These are phyloP conservation scores for Heliosperma pusillum DNA, from an alignment of 148 eudicot genomes.

Conservation along the genomic window DNA sequence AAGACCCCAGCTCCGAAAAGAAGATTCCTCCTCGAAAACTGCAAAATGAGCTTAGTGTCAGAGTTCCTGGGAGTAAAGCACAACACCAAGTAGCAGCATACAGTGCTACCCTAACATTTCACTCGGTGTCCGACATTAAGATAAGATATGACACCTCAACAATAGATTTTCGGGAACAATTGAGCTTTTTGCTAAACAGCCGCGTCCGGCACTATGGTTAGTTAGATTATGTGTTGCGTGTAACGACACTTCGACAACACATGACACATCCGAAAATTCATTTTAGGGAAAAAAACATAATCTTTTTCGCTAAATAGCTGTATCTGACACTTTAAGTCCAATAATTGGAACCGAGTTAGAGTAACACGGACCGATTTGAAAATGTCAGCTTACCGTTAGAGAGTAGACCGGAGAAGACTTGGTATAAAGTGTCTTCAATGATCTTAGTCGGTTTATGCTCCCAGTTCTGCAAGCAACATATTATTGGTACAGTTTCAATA, in stretches of 20 bases:
- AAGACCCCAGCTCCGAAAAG: conserved; percentile 80
- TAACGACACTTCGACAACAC: no score
- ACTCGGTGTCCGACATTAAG: neutral
- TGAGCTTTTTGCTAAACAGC: no score
- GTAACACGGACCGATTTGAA: neutral
- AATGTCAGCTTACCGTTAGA: conserved; percentile 48
- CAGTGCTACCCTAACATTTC: neutral
- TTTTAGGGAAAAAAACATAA: no score
- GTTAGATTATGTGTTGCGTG: no score
- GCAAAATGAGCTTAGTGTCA: conserved; percentile 14
- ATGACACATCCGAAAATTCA: no score
- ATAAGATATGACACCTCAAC: no score
- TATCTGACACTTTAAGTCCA: neutral
- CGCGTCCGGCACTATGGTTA: no score
- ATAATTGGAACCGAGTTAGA: neutral
- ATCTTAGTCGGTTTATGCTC: conserved; percentile 68
- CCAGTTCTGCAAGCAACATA: conserved; percentile 47
- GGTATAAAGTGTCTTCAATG: conserved; percentile 82
- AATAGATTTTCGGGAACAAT: no score
- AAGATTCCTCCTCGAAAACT: conserved; percentile 83
- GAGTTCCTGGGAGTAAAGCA: neutral
- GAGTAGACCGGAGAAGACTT: conserved; percentile 91
- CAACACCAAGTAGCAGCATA: neutral
- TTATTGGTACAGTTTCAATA: neutral
- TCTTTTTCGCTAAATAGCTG: no score